Percentiles rank a stretch among this genome's conserved stretches.
Conservation (phyloP, 78 protist genomes). For the Monosiga brevicollis region DNA sequence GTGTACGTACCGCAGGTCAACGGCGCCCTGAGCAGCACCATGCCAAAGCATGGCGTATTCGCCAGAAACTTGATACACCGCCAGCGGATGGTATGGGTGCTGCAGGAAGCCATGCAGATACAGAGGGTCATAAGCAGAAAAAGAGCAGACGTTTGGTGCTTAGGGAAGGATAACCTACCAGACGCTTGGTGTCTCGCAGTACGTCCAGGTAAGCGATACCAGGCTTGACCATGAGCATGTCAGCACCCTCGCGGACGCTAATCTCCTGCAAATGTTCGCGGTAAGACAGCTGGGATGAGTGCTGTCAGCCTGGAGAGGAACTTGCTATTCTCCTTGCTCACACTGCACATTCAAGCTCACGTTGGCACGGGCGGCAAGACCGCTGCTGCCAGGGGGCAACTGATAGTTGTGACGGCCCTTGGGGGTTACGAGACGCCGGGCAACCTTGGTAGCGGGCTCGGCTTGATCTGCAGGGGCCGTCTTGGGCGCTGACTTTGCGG, state of each 20-base stretch:
- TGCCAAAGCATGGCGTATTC: constrained; percentile 69
- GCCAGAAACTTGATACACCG: constrained; percentile 57
- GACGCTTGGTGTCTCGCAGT: constrained; percentile 31
- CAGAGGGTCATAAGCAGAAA: not conserved
- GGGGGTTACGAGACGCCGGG: no score
- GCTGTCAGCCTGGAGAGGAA: no score
- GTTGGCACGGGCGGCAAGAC: constrained; percentile 46
- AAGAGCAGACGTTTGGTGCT: not conserved
- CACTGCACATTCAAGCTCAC: not conserved
- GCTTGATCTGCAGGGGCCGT: no score
- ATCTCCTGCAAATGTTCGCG: not conserved
- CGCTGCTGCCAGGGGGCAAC: constrained; percentile 62
- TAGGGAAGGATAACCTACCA: not conserved
- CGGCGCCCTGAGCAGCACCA: constrained; percentile 52
- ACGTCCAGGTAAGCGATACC: constrained; percentile 75
- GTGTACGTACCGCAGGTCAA: no score
- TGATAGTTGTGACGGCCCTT: constrained; percentile 71
- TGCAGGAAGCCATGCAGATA: not conserved
- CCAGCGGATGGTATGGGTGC: not conserved
- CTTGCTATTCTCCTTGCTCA: no score
- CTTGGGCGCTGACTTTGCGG: constrained; percentile 36
- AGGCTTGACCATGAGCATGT: constrained; percentile 81
- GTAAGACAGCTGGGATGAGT: not conserved
- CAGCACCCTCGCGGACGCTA: constrained; percentile 75
- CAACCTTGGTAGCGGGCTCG: no score